phyloP scores from a whole-genome alignment of 257 asterid species.

The Euphrasia confusa region DNA sequence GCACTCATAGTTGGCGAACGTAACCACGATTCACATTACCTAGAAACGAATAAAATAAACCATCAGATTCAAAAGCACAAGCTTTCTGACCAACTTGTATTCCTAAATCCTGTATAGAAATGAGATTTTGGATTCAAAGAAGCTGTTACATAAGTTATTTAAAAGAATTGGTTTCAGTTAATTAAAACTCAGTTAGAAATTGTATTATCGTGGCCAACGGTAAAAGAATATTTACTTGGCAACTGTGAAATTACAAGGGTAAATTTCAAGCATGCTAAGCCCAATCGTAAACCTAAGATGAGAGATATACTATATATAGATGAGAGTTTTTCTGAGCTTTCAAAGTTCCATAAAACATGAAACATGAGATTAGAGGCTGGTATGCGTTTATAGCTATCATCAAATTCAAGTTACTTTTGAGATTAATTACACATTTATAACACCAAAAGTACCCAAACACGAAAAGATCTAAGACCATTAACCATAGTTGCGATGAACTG shows the following conservation, averaged over 20 bases:
- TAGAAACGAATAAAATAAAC: slow-evolving; percentile 5
- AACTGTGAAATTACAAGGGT: too few relatives aligned
- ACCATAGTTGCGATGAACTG: too few relatives aligned
- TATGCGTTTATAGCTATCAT: neutral
- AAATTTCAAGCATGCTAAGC: too few relatives aligned
- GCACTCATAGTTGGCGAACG: slow-evolving; percentile 88
- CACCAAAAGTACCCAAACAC: neutral
- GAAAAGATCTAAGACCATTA: too few relatives aligned
- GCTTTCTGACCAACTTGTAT: neutral
- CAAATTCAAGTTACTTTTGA: slow-evolving; percentile 9
- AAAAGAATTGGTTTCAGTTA: neutral
- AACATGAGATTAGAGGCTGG: neutral
- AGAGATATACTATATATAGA: too few relatives aligned
- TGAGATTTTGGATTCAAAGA: slow-evolving; percentile 11
- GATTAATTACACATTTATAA: slow-evolving; percentile 11
- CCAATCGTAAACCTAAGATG: too few relatives aligned
- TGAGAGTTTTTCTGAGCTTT: slow-evolving; percentile 10
- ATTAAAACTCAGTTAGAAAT: too few relatives aligned
- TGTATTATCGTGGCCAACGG: too few relatives aligned
- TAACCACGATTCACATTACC: slow-evolving; percentile 49
- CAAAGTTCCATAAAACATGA: slow-evolving; percentile 3
- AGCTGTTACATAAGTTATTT: neutral
- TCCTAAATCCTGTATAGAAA: neutral
- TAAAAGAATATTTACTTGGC: too few relatives aligned
- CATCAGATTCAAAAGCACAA: slow-evolving; percentile 23